phyloP scores from a whole-genome alignment of 345 rosid species.

The Populus deltoides region DNA sequence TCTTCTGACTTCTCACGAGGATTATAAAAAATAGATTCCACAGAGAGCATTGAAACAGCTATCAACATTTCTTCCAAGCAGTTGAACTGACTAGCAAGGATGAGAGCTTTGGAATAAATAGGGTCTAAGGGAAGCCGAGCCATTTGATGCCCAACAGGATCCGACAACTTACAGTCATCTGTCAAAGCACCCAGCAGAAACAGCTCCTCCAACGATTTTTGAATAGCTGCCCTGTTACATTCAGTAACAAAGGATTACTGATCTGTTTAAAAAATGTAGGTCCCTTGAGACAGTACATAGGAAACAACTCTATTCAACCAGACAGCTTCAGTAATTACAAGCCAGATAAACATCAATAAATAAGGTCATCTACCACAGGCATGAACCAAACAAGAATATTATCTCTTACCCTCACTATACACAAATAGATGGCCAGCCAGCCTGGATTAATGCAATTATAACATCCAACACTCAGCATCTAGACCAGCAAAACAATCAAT shows the following conservation, averaged over 20 bases:
- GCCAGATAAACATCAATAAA: background rate
- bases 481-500: background rate
- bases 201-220: conserved; percentile 80
- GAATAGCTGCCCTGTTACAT: conserved; percentile 59
- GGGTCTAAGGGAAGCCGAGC: conserved; percentile 90
- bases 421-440: background rate
- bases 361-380: background rate
- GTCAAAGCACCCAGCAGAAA: conserved; percentile 80
- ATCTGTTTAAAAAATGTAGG: background rate
- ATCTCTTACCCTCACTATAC: background rate
- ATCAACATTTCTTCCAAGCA: conserved; percentile 94
- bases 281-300: background rate
- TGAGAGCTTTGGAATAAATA: conserved; percentile 78
- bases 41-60: conserved; percentile 87
- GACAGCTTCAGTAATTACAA: background rate
- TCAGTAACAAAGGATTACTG: background rate
- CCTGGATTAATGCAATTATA: background rate
- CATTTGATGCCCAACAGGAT: conserved; percentile 87
- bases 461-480: background rate
- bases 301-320: background rate
- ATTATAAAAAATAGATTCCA: conserved; percentile 74
- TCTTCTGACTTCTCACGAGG: conserved; percentile 81
- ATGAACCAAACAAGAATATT: background rate
- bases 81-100: conserved; percentile 72
- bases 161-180: conserved; percentile 74